These are phyloP conservation scores for Eucalyptus polyanthemos DNA, from an alignment of 345 rosid genomes.

Conservation along the genomic window DNA sequence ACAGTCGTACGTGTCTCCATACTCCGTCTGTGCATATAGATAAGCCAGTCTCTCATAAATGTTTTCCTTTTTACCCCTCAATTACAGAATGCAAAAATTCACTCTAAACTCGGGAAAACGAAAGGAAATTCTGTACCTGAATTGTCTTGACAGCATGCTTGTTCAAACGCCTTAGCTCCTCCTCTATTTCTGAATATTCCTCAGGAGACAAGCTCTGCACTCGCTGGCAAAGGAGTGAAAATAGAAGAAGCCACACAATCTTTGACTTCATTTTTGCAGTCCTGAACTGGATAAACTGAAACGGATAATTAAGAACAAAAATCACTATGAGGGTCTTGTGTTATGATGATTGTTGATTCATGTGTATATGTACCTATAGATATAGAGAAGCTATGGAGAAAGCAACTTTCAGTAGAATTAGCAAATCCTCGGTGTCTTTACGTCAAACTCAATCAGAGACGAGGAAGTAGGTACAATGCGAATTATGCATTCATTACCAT, in stretches of 20 bases:
- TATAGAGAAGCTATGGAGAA: not conserved
- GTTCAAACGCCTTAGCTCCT: slow-evolving; percentile 3
- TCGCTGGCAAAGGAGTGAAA: not conserved
- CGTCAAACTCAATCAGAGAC: not conserved
- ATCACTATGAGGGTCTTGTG: not conserved
- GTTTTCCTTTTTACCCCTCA: not conserved
- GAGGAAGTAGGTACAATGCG: not conserved
- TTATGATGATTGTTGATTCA: not conserved
- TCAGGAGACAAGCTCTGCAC: not conserved
- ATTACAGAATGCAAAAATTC: not conserved
- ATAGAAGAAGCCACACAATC: not conserved
- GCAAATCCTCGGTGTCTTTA: not conserved
- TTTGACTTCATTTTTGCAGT: not conserved
- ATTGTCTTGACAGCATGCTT: slow-evolving; percentile 5
- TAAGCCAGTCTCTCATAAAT: not conserved
- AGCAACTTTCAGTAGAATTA: not conserved
- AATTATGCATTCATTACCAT: not conserved
- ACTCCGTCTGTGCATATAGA: not conserved
- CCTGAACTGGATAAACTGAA: not conserved
- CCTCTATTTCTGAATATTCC: slow-evolving; percentile 13
- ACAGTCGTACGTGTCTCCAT: not conserved
- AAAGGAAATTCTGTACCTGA: not conserved
- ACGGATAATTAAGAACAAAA: not conserved
- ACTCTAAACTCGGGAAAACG: not conserved
- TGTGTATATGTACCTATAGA: not conserved